Percentiles rank a stretch among this genome's conserved stretches.
phyloP scores from a whole-genome alignment of 441 rosid genomes.

The Populus hybrid region DNA sequence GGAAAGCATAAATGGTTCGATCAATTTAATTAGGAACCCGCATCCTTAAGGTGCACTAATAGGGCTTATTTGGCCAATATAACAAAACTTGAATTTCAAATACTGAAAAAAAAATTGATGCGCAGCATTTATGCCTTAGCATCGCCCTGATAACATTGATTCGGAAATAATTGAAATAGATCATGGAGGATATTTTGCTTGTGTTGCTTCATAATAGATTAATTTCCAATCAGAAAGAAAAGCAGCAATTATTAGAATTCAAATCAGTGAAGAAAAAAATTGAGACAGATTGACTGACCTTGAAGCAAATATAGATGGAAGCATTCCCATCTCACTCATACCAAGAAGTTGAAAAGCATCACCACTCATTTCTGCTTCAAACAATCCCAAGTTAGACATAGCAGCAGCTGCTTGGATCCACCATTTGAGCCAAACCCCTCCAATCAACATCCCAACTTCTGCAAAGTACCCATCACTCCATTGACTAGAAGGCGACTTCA shows the following conservation, averaged over 20 bases:
- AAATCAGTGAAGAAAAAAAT: not conserved
- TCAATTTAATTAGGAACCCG: not conserved
- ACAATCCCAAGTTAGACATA: slow-evolving; percentile 83
- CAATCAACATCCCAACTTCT: slow-evolving; percentile 79
- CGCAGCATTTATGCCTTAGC: too few relatives aligned
- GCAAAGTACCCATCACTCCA: slow-evolving; percentile 97
- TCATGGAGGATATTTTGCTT: not conserved
- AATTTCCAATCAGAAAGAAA: not conserved
- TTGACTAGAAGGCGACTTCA: slow-evolving; percentile 43
- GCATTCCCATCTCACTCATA: slow-evolving; percentile 87
- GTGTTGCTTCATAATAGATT: slow-evolving; percentile 1
- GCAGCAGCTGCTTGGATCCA: slow-evolving; percentile 98
- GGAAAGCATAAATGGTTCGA: not conserved
- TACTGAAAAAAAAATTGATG: not conserved
- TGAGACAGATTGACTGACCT: slow-evolving; percentile 39
- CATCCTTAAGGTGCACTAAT: not conserved
- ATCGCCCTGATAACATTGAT: too few relatives aligned
- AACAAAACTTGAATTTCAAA: not conserved
- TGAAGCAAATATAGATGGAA: slow-evolving; percentile 62
- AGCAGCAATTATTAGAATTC: not conserved
- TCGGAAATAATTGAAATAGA: not conserved
- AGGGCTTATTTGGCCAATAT: not conserved
- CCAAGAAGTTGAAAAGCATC: slow-evolving; percentile 96
- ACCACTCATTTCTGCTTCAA: slow-evolving; percentile 95
- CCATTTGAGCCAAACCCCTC: slow-evolving; percentile 84